These are phyloP conservation scores for Salix brachista DNA, from an alignment of 345 rosid genomes.

Conservation along the genomic window DNA sequence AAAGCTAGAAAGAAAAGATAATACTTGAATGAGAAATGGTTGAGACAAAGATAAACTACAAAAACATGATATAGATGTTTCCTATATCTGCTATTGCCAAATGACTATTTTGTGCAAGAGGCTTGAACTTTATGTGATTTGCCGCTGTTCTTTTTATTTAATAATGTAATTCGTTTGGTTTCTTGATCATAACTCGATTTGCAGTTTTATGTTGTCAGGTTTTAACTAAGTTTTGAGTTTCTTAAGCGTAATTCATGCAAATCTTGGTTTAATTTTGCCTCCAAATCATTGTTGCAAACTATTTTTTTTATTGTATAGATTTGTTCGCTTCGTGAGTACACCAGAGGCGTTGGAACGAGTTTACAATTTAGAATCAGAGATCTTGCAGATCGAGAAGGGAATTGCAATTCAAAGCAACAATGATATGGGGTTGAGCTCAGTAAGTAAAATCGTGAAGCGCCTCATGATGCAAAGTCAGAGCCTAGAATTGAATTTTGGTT, in stretches of 20 bases:
- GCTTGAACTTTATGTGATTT: neutral
- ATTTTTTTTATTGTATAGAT: conserved; percentile 43
- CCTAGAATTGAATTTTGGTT: conserved; percentile 11
- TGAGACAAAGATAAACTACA: neutral
- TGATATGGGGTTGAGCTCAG: conserved; percentile 48
- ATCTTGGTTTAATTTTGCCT: neutral
- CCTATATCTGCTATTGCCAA: neutral
- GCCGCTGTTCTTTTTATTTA: neutral
- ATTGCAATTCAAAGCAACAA: conserved; percentile 68
- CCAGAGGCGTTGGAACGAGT: conserved; percentile 88
- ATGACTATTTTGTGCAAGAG: neutral
- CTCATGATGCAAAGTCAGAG: conserved; percentile 5
- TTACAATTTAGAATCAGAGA: conserved; percentile 77
- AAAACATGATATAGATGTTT: neutral
- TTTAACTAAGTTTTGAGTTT: neutral
- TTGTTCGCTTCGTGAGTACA: conserved; percentile 97
- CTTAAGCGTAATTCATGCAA: neutral
- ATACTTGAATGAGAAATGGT: neutral
- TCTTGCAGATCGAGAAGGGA: conserved; percentile 86
- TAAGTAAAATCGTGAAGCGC: conserved; percentile 33
- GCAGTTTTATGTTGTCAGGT: neutral
- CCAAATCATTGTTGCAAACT: conserved; percentile 3
- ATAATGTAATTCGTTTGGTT: neutral
- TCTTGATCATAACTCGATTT: neutral
- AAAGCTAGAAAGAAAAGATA: neutral